These are phyloP conservation scores for Cenchrus purpureus DNA, from an alignment of 176 grass and related monocot genomes.

Conservation along the genomic window DNA sequence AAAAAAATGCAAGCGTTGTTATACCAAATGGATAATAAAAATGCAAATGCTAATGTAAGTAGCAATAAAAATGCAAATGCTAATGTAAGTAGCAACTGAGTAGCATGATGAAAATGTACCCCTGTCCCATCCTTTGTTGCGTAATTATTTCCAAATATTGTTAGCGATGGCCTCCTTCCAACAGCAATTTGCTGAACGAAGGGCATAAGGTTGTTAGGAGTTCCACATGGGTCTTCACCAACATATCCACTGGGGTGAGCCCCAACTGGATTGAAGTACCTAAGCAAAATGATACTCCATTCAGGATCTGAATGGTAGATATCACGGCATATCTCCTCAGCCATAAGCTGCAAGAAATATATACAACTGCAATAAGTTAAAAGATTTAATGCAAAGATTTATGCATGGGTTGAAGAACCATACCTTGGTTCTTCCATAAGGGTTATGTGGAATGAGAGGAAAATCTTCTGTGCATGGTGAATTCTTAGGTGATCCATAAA, in stretches of 20 bases:
- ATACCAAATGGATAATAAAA: neutral
- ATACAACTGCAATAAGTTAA: slow-evolving; percentile 49
- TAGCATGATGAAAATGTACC: slow-evolving; percentile 53
- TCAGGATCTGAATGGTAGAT: slow-evolving; percentile 73
- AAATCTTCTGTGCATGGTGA: slow-evolving; percentile 94
- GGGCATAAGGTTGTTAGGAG: slow-evolving; percentile 98
- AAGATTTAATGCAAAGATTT: slow-evolving; percentile 9
- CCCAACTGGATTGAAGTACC: slow-evolving; percentile 97
- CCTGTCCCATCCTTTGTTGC: slow-evolving; percentile 94
- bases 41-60: slow-evolving; percentile 13
- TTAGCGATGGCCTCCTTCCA: slow-evolving; percentile 78
- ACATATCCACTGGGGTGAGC: slow-evolving; percentile 92
- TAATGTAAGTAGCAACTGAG: neutral
- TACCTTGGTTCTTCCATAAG: slow-evolving; percentile 96
- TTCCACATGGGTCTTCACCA: slow-evolving; percentile 91
- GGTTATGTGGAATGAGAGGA: slow-evolving; percentile 83
- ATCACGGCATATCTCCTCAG: slow-evolving; percentile 91
- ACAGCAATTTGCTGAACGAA: slow-evolving; percentile 98
- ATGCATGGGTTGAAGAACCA: slow-evolving; percentile 35
- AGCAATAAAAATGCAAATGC: slow-evolving; percentile 24
- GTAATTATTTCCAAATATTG: slow-evolving; percentile 93
- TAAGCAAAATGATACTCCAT: slow-evolving; percentile 93
- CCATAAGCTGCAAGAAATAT: slow-evolving; percentile 74
- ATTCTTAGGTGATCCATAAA: slow-evolving; percentile 89
- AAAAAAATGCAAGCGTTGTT: neutral